A percentile compares a stretch with the other conserved stretches of the same genome.
phyloP scores from a whole-genome alignment of 257 asterid genomes.

The Eustoma russellianum region DNA sequence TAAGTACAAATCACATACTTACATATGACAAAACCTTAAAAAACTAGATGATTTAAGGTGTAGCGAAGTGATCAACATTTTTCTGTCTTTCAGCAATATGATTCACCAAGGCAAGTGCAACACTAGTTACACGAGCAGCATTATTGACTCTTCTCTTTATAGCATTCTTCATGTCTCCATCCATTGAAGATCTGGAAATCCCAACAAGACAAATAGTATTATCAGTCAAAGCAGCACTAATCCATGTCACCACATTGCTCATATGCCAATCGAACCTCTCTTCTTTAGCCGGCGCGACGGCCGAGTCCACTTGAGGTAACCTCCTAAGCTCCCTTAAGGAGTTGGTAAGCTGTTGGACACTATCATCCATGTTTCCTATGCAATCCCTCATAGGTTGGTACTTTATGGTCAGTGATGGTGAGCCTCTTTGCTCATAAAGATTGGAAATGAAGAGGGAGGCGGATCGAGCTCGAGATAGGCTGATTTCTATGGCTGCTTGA shows the following conservation, averaged over 20 bases:
- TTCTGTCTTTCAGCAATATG: slow-evolving; percentile 29
- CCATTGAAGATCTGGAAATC: slow-evolving; percentile 38
- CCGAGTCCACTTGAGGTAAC: slow-evolving; percentile 17
- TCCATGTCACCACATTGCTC: slow-evolving; percentile 72
- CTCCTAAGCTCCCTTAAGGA: slow-evolving; percentile 41
- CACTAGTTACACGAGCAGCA: slow-evolving; percentile 64
- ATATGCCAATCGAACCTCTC: slow-evolving; percentile 44
- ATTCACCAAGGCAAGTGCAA: slow-evolving; percentile 58
- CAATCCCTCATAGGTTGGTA: slow-evolving; percentile 55
- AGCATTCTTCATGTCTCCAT: slow-evolving; percentile 36
- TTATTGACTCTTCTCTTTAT: slow-evolving; percentile 45
- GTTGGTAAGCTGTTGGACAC: slow-evolving; percentile 41
- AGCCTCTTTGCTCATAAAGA: slow-evolving; percentile 18
- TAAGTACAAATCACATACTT: no score
- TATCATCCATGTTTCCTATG: slow-evolving; percentile 30
- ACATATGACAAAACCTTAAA: no score
- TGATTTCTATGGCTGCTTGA: slow-evolving; percentile 40
- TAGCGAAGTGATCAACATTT: background rate
- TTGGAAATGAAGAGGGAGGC: slow-evolving; percentile 28
- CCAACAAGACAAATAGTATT: slow-evolving; percentile 55
- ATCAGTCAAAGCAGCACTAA: slow-evolving; percentile 71
- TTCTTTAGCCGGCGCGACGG: background rate
- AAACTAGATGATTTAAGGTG: no score
- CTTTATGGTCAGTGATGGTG: slow-evolving; percentile 9
- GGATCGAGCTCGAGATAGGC: slow-evolving; percentile 38